Conservation (phyloP, 345 rosid genomes). For the Gossypium thurberi region DNA sequence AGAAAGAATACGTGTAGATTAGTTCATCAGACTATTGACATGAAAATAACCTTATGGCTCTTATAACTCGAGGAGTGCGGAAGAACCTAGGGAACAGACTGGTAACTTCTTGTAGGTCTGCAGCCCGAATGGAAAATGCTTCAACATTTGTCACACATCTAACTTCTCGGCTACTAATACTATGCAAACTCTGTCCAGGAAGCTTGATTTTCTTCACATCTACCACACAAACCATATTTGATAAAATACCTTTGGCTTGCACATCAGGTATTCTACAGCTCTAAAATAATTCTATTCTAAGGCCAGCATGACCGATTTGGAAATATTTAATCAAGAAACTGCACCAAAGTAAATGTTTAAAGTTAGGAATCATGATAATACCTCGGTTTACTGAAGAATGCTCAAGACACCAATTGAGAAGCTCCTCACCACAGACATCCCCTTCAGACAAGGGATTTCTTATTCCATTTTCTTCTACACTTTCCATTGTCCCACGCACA, state of each 20-base stretch:
- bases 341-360: not conserved
- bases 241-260: constrained; percentile 2
- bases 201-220: constrained; percentile 48
- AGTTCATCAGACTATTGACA: not conserved
- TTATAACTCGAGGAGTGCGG: constrained; percentile 62
- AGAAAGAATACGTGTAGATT: not conserved
- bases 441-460: constrained; percentile 49
- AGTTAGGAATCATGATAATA: constrained; percentile 11
- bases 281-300: no score
- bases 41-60: constrained; percentile 21
- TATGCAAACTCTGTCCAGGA: constrained; percentile 30
- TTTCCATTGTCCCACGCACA: constrained; percentile 78
- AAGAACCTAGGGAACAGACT: constrained; percentile 53
- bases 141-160: constrained; percentile 69
- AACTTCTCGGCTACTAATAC: constrained; percentile 48
- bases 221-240: constrained; percentile 18
- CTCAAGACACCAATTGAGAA: constrained; percentile 84
- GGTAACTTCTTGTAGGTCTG: constrained; percentile 83
- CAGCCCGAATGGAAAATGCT: constrained; percentile 75
- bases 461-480: constrained; percentile 52
- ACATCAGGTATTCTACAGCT: constrained; percentile 5
- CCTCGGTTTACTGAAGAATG: constrained; percentile 60
- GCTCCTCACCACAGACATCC: constrained; percentile 84
- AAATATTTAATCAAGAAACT: not conserved
- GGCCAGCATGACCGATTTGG: not conserved